Conservation (phyloP, 345 rosid genomes). For the Gossypium mustelinum region DNA sequence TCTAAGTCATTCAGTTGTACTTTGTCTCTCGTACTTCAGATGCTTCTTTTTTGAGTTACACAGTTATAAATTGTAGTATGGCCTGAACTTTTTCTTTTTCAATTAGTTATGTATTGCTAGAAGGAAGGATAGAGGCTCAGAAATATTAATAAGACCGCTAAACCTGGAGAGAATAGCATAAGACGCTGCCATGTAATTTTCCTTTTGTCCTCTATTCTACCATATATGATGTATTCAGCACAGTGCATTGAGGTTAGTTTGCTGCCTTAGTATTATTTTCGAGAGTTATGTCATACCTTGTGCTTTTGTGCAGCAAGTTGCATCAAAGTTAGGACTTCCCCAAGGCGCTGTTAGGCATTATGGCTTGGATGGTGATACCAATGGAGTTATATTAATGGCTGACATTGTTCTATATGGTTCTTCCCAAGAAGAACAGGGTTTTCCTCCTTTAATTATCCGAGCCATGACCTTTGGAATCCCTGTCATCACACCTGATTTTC, state of each 20-base stretch:
- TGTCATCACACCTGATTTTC: constrained; percentile 68
- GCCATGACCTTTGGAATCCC: constrained; percentile 87
- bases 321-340: constrained; percentile 69
- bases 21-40: not conserved
- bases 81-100: not conserved
- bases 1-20: constrained; percentile 10
- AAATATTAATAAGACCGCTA: constrained; percentile 5
- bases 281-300: constrained; percentile 12
- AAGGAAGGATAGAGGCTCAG: not conserved
- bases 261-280: constrained; percentile 1
- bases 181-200: not conserved
- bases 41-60: not conserved
- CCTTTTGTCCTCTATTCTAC: not conserved
- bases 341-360: constrained; percentile 65
- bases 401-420: constrained; percentile 90
- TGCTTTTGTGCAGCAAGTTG: constrained; percentile 53
- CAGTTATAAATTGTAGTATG: not conserved
- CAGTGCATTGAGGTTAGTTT: constrained; percentile 2
- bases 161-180: not conserved
- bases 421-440: constrained; percentile 90
- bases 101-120: not conserved
- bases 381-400: constrained; percentile 64
- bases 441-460: constrained; percentile 73
- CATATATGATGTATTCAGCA: not conserved
- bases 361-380: constrained; percentile 70